A percentile compares a stretch with the other conserved stretches of the same genome.
These are phyloP conservation scores for Apiotrichum akiyoshidainum DNA, from an alignment of 1,284 basidiomycete species.

Conservation along the genomic window DNA sequence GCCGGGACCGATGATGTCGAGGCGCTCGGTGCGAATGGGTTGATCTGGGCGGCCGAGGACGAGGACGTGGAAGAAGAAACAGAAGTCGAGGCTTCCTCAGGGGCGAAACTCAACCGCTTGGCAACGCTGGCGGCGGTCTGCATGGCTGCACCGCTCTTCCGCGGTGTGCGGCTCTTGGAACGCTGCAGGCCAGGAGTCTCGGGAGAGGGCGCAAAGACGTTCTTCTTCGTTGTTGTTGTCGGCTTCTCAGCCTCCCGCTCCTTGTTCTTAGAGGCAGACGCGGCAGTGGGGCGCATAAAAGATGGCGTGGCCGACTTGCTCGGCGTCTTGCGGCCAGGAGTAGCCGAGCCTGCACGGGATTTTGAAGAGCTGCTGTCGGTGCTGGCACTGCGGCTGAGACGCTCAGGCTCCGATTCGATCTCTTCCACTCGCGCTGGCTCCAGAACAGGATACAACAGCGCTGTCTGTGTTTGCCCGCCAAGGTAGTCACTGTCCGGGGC, in stretches of 20 bases:
- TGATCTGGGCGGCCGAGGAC: not conserved
- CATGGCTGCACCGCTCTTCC: constrained; percentile 23
- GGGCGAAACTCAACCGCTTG: constrained; percentile 13
- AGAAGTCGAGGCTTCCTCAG: not conserved
- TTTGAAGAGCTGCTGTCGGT: not conserved
- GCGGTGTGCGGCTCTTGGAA: constrained; percentile 28
- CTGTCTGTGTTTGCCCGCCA: not conserved
- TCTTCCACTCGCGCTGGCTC: not conserved
- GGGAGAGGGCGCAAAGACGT: constrained; percentile 44
- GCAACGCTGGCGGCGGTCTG: constrained; percentile 21
- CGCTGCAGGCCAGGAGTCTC: constrained; percentile 20
- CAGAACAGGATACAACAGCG: not conserved
- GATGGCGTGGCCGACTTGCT: constrained; percentile 28
- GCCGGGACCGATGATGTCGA: too few species aligned
- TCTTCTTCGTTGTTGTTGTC: constrained; percentile 30
- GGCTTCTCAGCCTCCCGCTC: not conserved
- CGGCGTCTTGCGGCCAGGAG: not conserved
- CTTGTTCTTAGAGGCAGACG: constrained; percentile 32
- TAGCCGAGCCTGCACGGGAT: not conserved
- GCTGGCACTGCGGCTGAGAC: not conserved
- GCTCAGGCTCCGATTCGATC: not conserved
- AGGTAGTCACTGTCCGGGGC: not conserved
- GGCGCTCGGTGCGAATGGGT: too few species aligned
- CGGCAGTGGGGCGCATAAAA: constrained; percentile 41
- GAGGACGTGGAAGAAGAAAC: not conserved